Evolutionary conservation across 805 yeast genomes (phyloP).

Genomic region (Tetrapisispora taiwanensis): DNA sequence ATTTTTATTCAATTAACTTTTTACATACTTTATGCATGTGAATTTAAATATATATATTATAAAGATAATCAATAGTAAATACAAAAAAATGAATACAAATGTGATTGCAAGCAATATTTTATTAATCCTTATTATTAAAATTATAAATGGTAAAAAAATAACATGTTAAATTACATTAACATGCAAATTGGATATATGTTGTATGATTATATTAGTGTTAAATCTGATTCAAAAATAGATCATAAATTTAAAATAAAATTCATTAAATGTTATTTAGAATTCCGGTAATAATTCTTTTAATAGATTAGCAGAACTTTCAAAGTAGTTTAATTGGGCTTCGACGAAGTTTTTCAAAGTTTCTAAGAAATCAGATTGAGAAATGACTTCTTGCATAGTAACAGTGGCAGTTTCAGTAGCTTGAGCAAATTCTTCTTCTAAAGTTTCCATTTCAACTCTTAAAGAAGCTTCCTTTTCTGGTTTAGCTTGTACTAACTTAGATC

Average conservation of each 20-base stretch:
- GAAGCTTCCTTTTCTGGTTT: slow-evolving; percentile 60
- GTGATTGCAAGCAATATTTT: background rate
- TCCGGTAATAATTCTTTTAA: slow-evolving; percentile 40
- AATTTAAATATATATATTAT: background rate
- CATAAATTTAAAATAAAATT: no score
- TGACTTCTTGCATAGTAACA: slow-evolving; percentile 67
- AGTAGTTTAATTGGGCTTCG: slow-evolving; percentile 72
- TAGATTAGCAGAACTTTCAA: slow-evolving; percentile 61
- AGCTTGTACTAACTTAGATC: slow-evolving; percentile 43
- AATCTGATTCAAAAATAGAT: background rate
- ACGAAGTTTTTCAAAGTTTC: slow-evolving; percentile 58
- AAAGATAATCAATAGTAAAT: background rate
- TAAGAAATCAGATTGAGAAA: slow-evolving; percentile 59
- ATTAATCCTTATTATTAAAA: background rate
- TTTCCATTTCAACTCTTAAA: slow-evolving; percentile 66
- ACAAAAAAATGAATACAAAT: background rate
- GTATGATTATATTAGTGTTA: background rate
- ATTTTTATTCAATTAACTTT: no score
- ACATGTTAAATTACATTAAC: background rate
- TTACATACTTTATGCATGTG: no score
- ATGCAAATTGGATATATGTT: background rate
- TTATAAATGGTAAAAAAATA: background rate
- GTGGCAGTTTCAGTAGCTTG: slow-evolving; percentile 85
- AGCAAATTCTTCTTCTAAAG: slow-evolving; percentile 82
- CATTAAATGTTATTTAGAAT: no score